Evolutionary conservation across 2,329 filamentous ascomycete species (phyloP), one percentile per base, ranked within the genome.

Genomic region (Scytalidium sp.): DNA sequence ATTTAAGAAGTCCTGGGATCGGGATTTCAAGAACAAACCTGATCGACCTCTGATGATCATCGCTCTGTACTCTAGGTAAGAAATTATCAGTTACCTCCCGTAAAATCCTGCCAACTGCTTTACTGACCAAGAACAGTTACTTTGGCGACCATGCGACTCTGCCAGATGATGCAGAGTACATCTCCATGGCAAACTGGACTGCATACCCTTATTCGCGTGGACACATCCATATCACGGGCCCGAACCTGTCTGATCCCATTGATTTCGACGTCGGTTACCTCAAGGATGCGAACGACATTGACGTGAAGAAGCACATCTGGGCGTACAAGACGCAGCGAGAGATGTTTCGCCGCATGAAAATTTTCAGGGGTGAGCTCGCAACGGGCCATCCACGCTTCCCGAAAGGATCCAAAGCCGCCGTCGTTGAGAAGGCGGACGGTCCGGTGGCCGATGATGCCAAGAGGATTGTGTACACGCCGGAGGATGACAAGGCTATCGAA

Each of bases 271-370:
- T 74, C 0, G 81, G 80, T n/a, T 81, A 74, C 63, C 72, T 85
- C 42, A 71, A 65, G 3, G 75, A 83, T 45, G 53, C 64, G 2
- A 60, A 81, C 20, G 81, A 85, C 56, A 22, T 83, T 22, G 52
- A 55, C 25, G 6, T 55, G 19, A 76, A 76, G 61, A 79, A 74
- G 56, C 74, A 79, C 9, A 56, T 81, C 5, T 84, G 81, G 80
- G 73, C 69, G 0, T 86, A 87, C 70, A 86, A 86, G 65, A 77
- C 75, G 54, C 72, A 75, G 20, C 80, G 83, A 3, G 81, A 84
- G 64, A 74, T 85, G 47, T 67, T 74, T 32, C 76, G 81, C 3
- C 76, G 80, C 19, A 79, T 78, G 64, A 60, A 69, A 3, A 66
- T 70, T 49, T 83, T 75, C 64, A 56, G 72, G 48, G 69, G 78